Conservation (phyloP, 768 basidiomycete genomes). For the Pilatotrama ljubarskyi region DNA sequence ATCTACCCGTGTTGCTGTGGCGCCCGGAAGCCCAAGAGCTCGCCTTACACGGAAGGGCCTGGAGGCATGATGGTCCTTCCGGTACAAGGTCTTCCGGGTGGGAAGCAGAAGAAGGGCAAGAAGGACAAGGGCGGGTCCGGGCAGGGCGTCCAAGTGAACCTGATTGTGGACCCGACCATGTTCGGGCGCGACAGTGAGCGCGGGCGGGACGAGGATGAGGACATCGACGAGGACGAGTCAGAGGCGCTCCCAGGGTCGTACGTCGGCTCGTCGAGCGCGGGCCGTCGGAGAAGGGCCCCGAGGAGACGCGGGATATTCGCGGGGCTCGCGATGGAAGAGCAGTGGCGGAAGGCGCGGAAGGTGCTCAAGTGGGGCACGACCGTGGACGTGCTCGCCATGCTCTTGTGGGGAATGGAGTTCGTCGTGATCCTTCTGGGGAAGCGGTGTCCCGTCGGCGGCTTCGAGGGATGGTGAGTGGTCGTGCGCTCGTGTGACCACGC, state of each 20-base stretch:
- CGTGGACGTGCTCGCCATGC: constrained; percentile 47
- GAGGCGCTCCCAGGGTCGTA: constrained; percentile 35
- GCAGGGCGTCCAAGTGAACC: constrained; percentile 65
- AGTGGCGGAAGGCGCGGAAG: constrained; percentile 58
- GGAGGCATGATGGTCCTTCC: constrained; percentile 64
- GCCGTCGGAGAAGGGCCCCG: constrained; percentile 37
- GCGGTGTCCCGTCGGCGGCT: constrained; percentile 62
- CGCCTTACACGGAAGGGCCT: constrained; percentile 24
- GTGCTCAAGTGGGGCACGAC: constrained; percentile 53
- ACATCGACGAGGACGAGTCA: constrained; percentile 37
- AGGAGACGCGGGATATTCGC: constrained; percentile 53
- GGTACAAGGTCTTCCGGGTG: constrained; percentile 51
- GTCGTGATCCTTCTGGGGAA: constrained; percentile 61
- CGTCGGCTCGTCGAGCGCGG: constrained; percentile 11
- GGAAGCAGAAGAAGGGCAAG: constrained; percentile 44
- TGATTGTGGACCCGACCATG: constrained; percentile 67
- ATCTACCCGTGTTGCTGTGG: constrained; percentile 58
- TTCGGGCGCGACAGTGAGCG: constrained; percentile 37
- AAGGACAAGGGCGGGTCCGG: constrained; percentile 33
- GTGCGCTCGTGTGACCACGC: background rate
- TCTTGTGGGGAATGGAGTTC: constrained; percentile 61
- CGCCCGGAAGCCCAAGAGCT: constrained; percentile 27
- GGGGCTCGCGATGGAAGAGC: constrained; percentile 62
- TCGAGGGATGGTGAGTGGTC: constrained; percentile 58
- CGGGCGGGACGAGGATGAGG: constrained; percentile 41